Conservation (phyloP, 768 basidiomycete genomes). For the Xerocomellus dryophilus region DNA sequence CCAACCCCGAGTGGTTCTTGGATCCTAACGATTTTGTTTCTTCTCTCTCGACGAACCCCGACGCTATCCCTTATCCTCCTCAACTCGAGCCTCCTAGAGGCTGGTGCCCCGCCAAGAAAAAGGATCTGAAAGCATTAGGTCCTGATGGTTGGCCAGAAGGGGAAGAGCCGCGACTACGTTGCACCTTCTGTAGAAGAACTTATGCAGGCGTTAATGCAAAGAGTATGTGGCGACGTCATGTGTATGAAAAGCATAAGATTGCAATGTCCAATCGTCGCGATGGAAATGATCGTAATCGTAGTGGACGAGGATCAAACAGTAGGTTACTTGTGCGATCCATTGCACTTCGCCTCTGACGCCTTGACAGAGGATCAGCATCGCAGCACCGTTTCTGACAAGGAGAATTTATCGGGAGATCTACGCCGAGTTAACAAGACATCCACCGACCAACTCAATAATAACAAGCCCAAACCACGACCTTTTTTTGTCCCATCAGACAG, state of each 20-base stretch:
- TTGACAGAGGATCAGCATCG: constrained; percentile 63
- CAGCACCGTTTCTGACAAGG: constrained; percentile 32
- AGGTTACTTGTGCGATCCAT: constrained; percentile 29
- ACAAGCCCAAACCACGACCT: constrained; percentile 20
- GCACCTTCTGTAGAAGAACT: constrained; percentile 80
- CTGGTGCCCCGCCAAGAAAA: constrained; percentile 86
- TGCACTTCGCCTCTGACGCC: constrained; percentile 19
- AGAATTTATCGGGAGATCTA: constrained; percentile 32
- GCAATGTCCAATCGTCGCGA: constrained; percentile 86
- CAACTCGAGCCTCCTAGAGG: constrained; percentile 80
- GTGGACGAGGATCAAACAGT: constrained; percentile 63
- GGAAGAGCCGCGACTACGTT: constrained; percentile 73
- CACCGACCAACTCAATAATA: constrained; percentile 16
- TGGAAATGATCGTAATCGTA: constrained; percentile 56
- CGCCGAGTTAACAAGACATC: constrained; percentile 27
- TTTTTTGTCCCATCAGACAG: constrained; percentile 21
- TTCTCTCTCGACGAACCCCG: constrained; percentile 42
- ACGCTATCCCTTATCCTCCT: constrained; percentile 68
- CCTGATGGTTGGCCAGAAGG: constrained; percentile 75
- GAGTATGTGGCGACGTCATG: constrained; percentile 88
- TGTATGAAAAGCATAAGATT: constrained; percentile 87
- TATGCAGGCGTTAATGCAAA: constrained; percentile 88
- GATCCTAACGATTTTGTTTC: constrained; percentile 61
- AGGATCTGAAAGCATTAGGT: constrained; percentile 67
- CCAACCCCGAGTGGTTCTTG: constrained; percentile 79